A percentile compares a stretch with the other conserved stretches of the same genome.
Evolutionary conservation across 805 yeast species (phyloP).

Genomic region (Starmerella davenportii): DNA sequence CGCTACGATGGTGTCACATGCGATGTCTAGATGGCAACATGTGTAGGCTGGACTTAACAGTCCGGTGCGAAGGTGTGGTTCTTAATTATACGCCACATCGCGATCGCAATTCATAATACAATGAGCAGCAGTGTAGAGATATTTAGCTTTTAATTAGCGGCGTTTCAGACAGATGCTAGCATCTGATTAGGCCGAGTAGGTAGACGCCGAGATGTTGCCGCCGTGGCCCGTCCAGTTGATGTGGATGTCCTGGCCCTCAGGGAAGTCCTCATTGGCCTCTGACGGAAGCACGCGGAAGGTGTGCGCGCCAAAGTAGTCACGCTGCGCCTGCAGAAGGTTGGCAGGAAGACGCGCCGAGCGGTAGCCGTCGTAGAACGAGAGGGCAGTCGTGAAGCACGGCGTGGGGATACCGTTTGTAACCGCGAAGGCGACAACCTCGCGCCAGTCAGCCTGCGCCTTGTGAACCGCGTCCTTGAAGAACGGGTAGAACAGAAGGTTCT

Average conservation of each 20-base stretch:
- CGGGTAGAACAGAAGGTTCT: constrained; percentile 86
- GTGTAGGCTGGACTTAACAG: too few species aligned
- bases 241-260: constrained; percentile 71
- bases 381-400: constrained; percentile 94
- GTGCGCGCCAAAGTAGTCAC: constrained; percentile 99
- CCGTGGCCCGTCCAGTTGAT: constrained; percentile 99
- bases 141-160: too few species aligned
- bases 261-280: constrained; percentile 53
- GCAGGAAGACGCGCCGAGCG: constrained; percentile 93
- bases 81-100: too few species aligned
- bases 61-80: too few species aligned
- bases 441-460: constrained; percentile 93
- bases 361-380: constrained; percentile 97
- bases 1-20: too few species aligned
- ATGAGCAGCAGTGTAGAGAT: too few species aligned
- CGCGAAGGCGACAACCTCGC: constrained; percentile 65
- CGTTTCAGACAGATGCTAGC: too few species aligned
- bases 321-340: constrained; percentile 95
- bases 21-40: too few species aligned
- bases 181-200: constrained; percentile 68
- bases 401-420: constrained; percentile 82
- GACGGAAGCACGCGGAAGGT: constrained; percentile 92
- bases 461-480: constrained; percentile 82
- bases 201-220: constrained; percentile 91
- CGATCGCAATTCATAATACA: too few species aligned